A percentile compares a stretch with the other conserved stretches of the same genome.
These are phyloP conservation scores for Coniochaeta pulveracea DNA, from an alignment of 2,329 filamentous ascomycete genomes.

Conservation along the genomic window DNA sequence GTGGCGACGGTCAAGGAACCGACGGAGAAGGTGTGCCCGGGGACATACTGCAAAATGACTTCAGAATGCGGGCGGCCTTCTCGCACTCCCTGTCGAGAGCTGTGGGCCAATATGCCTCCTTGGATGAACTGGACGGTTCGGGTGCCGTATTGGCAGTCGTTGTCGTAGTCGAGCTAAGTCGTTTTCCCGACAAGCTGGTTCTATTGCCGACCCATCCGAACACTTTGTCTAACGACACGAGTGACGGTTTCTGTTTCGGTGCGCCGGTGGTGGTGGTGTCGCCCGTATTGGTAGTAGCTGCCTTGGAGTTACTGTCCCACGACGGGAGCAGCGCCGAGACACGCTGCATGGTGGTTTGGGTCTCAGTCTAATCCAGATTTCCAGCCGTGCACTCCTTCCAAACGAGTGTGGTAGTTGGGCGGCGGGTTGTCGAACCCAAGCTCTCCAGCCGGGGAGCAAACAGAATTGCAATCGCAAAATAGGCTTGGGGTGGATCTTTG, in stretches of 20 bases:
- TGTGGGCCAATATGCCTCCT: slow-evolving; percentile 31
- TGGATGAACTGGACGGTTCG: slow-evolving; percentile 11
- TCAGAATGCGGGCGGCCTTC: slow-evolving; percentile 79
- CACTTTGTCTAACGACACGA: slow-evolving; percentile 15
- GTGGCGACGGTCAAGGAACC: slow-evolving; percentile 6
- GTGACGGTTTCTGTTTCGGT: slow-evolving; percentile 6
- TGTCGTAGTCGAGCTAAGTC: slow-evolving; percentile 10
- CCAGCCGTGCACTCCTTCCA: no score
- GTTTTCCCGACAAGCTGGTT: slow-evolving; percentile 10
- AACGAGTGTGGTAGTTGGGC: no score
- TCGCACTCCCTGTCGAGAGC: slow-evolving; percentile 82
- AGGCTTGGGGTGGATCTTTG: no score
- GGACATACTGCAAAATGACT: slow-evolving; percentile 74
- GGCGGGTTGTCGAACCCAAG: not conserved
- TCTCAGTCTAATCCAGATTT: no score
- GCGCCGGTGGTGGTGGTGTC: slow-evolving; percentile 2
- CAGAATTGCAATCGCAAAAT: no score
- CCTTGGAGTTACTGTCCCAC: slow-evolving; percentile 19
- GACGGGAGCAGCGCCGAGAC: slow-evolving; percentile 32
- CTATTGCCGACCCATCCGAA: slow-evolving; percentile 20
- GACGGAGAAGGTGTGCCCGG: not conserved
- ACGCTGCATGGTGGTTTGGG: slow-evolving; percentile 27
- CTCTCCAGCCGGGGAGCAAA: no score
- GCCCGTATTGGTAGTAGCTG: slow-evolving; percentile 6
- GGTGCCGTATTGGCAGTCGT: slow-evolving; percentile 6